phyloP scores from a whole-genome alignment of 768 basidiomycete genomes.

The Mycena epipterygia region DNA sequence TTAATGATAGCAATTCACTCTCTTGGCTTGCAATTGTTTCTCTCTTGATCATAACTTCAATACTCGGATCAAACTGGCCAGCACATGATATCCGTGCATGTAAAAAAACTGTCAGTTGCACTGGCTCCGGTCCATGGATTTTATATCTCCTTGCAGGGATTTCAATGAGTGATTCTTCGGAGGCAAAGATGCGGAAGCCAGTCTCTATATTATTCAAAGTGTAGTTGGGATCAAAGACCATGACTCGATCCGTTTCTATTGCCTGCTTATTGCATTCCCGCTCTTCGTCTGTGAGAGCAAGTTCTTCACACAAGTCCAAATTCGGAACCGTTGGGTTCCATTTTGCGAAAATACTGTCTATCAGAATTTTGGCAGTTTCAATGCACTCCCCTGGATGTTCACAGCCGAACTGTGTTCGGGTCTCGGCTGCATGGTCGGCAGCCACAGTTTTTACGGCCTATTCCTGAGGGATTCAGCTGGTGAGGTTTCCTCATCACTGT shows the following conservation, averaged over 20 bases:
- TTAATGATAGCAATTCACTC: background rate
- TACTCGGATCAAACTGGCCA: too few species aligned
- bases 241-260: background rate
- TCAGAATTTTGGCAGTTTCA: too few species aligned
- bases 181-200: too few species aligned
- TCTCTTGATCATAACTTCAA: background rate
- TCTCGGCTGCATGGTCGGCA: slow-evolving; percentile 6
- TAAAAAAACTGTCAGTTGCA: too few species aligned
- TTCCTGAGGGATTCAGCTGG: too few species aligned
- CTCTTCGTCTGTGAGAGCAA: slow-evolving; percentile 8
- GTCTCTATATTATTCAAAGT: too few species aligned
- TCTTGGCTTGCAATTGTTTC: background rate
- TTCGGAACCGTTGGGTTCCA: too few species aligned
- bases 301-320: too few species aligned
- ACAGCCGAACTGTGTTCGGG: background rate
- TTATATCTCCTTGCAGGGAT: background rate
- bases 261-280: background rate
- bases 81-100: background rate
- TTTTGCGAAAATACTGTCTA: too few species aligned
- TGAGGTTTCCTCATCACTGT: too few species aligned
- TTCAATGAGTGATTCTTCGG: background rate
- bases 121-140: background rate
- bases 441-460: too few species aligned
- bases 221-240: slow-evolving; percentile 4
- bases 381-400: slow-evolving; percentile 7